Evolutionary conservation across 176 grass and related monocot species (phyloP).

Genomic region (Raddia guianensis): DNA sequence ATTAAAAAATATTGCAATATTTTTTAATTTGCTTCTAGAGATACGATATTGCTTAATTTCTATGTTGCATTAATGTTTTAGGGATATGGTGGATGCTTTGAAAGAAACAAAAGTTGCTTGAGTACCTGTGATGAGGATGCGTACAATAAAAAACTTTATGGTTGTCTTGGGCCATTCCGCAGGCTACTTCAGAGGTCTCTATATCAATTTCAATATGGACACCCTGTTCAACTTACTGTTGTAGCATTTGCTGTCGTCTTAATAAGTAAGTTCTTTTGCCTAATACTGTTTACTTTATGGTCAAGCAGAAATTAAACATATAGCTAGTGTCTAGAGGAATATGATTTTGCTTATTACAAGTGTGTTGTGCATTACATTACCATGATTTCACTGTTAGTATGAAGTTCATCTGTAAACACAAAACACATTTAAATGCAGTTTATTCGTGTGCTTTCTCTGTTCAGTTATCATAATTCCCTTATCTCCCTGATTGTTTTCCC

Average conservation of each 20-base stretch:
- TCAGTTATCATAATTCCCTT: not conserved
- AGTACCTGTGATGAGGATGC: constrained; percentile 44
- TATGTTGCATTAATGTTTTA: constrained; percentile 15
- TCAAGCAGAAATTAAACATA: not conserved
- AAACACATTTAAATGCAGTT: not conserved
- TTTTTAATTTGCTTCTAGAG: not conserved
- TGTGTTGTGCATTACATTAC: not conserved
- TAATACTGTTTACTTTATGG: not conserved
- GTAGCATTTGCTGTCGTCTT: constrained; percentile 30
- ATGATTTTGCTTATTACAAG: not conserved
- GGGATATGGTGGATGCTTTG: constrained; percentile 46
- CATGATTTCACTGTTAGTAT: not conserved
- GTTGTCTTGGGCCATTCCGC: constrained; percentile 51
- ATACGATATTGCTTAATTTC: not conserved
- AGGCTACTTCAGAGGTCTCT: constrained; percentile 64
- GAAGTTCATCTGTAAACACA: no score
- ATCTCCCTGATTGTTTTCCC: not conserved
- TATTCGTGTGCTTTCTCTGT: not conserved
- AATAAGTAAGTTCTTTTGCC: constrained; percentile 33
- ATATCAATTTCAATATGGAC: constrained; percentile 63
- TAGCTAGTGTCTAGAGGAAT: not conserved
- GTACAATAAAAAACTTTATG: constrained; percentile 59
- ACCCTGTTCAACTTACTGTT: constrained; percentile 18
- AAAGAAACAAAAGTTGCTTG: constrained; percentile 51
- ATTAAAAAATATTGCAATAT: not conserved